Conservation (phyloP, 164 flowering plant genomes). For the Kingdonia uniflora region DNA sequence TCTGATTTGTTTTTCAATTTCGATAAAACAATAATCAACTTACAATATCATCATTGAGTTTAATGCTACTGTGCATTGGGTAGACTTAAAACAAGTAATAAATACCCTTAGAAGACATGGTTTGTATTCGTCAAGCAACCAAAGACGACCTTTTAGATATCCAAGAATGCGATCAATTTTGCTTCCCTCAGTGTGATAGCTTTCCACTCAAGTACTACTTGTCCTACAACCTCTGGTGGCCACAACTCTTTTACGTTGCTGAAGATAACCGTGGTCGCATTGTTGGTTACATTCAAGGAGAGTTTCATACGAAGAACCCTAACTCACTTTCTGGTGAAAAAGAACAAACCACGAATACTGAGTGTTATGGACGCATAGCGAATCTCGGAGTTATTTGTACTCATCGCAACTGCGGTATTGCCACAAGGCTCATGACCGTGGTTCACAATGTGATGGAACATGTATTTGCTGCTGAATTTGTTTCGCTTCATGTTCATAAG, state of each 20-base stretch:
- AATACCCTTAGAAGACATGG: neutral
- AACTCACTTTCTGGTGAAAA: too few species aligned
- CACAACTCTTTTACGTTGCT: neutral
- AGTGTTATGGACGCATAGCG: neutral
- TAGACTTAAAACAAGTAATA: too few species aligned
- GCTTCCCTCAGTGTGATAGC: neutral
- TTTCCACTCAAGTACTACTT: neutral
- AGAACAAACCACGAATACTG: neutral
- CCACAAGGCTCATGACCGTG: neutral
- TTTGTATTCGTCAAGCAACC: conserved; percentile 2
- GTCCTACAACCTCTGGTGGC: neutral
- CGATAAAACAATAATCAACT: too few species aligned
- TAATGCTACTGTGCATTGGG: too few species aligned
- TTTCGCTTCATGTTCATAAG: neutral
- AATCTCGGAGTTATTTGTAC: neutral
- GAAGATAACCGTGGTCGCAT: neutral
- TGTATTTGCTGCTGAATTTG: neutral
- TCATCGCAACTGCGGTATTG: neutral
- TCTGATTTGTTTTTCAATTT: too few species aligned
- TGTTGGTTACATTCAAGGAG: neutral
- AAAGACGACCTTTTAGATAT: neutral
- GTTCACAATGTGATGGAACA: neutral
- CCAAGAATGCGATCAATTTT: neutral
- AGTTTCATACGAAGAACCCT: too few species aligned
- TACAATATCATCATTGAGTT: too few species aligned